Evolutionary conservation across 176 grass and related monocot species (phyloP).

Genomic region (Triticum turgidum): DNA sequence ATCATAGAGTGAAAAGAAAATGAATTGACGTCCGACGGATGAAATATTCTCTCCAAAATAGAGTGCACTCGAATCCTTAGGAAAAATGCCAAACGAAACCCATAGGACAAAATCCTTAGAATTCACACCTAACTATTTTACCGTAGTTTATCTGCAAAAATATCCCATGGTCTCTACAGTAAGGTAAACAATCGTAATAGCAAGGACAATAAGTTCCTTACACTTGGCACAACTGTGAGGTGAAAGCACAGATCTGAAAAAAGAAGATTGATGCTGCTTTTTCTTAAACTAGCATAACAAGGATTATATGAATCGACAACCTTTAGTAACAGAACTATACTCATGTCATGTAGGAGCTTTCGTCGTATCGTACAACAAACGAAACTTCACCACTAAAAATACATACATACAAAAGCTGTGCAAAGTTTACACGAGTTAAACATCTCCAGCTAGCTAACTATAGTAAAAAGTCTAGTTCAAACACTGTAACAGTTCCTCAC

Average conservation of each 20-base stretch:
- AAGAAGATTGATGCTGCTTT: not conserved
- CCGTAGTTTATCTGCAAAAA: too few species aligned
- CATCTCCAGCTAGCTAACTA: not conserved
- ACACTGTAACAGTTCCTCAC: not conserved
- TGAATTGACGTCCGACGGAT: too few species aligned
- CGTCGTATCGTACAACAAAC: not conserved
- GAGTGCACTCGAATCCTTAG: too few species aligned
- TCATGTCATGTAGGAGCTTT: not conserved
- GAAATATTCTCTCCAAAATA: too few species aligned
- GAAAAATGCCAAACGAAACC: too few species aligned
- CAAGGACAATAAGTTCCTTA: too few species aligned
- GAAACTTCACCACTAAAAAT: not conserved
- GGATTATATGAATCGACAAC: not conserved
- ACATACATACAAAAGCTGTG: not conserved
- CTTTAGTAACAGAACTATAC: not conserved
- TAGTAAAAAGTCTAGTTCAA: slow-evolving; percentile 11
- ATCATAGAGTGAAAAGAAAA: too few species aligned
- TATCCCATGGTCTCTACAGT: too few species aligned
- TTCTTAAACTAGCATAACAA: not conserved
- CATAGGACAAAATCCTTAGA: too few species aligned
- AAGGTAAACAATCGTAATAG: too few species aligned
- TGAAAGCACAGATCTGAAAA: not conserved
- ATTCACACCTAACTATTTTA: too few species aligned
- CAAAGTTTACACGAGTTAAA: not conserved
- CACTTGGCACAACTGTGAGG: too few species aligned